Percentiles rank a stretch among this genome's conserved stretches.
phyloP scores from a whole-genome alignment of 495 filamentous ascomycete species.

The Penicillium paxilli region DNA sequence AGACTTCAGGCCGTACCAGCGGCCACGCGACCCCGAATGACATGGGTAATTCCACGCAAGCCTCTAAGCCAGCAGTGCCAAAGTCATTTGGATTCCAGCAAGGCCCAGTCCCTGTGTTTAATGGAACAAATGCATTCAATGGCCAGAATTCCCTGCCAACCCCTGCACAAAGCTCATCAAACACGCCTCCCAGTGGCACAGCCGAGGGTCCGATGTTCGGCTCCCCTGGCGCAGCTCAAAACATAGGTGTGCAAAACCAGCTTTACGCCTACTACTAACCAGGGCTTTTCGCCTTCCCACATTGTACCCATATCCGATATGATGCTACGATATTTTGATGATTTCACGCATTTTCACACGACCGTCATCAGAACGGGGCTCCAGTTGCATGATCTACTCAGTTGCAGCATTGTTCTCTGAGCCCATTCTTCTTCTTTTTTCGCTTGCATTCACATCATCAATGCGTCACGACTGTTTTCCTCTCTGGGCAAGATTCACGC shows the following conservation, averaged over 20 bases:
- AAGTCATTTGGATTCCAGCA: background rate
- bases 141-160: slow-evolving; percentile 27
- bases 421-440: slow-evolving; percentile 16
- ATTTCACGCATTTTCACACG: slow-evolving; percentile 41
- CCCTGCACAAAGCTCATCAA: slow-evolving; percentile 31
- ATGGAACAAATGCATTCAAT: slow-evolving; percentile 26
- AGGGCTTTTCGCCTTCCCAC: slow-evolving; percentile 18
- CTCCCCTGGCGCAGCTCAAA: slow-evolving; percentile 21
- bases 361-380: slow-evolving; percentile 33
- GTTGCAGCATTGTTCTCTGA: slow-evolving; percentile 26
- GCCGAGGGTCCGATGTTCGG: slow-evolving; percentile 31
- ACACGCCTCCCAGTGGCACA: slow-evolving; percentile 31
- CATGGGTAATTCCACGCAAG: slow-evolving; percentile 29
- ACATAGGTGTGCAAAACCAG: slow-evolving; percentile 28
- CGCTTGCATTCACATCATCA: slow-evolving; percentile 16
- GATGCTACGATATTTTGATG: slow-evolving; percentile 47
- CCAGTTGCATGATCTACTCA: slow-evolving; percentile 6
- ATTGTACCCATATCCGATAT: slow-evolving; percentile 47
- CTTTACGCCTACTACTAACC: slow-evolving; percentile 37
- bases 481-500: slow-evolving; percentile 13
- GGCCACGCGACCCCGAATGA: slow-evolving; percentile 43
- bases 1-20: slow-evolving; percentile 34
- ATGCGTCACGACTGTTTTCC: slow-evolving; percentile 22
- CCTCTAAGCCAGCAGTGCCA: slow-evolving; percentile 33
- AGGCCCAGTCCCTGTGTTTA: slow-evolving; percentile 17